A percentile compares a stretch with the other conserved stretches of the same genome.
Evolutionary conservation across 169 alveolate genomes (phyloP).

Genomic region (Plasmodium gonderi): DNA sequence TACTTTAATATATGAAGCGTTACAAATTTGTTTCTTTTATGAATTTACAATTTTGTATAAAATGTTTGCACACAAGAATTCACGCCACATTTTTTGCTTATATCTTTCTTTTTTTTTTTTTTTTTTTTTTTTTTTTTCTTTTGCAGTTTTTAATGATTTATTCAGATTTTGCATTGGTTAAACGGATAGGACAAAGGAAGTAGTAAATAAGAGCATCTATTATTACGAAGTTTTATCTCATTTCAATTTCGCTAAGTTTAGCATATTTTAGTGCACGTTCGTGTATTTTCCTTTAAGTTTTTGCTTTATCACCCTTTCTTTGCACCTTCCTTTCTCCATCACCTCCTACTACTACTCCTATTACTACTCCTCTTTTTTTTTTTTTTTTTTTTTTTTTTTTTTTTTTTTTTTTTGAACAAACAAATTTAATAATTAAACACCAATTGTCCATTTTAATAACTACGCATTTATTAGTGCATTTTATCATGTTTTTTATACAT

Average conservation of each 20-base stretch:
- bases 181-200: neutral
- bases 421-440: constrained; percentile 19
- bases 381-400: neutral
- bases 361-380: too few species aligned
- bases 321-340: neutral
- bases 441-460: constrained; percentile 24
- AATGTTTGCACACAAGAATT: neutral
- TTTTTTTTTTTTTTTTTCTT: constrained; percentile 9
- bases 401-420: constrained; percentile 47
- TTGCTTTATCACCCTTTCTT: neutral
- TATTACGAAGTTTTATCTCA: neutral
- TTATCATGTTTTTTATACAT: neutral
- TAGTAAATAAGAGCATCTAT: neutral
- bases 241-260: neutral
- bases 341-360: too few species aligned
- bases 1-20: neutral
- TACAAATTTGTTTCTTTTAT: neutral
- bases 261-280: too few species aligned
- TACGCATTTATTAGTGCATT: neutral
- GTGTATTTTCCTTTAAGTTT: too few species aligned
- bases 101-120: neutral
- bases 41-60: neutral
- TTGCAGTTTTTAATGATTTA: constrained; percentile 83
- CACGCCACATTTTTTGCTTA: neutral
- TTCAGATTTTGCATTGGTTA: constrained; percentile 87